Base-by-base conservation (phyloP, 192 early-diverging fungal genomes). In the Spizellomyces sp. region DNA sequence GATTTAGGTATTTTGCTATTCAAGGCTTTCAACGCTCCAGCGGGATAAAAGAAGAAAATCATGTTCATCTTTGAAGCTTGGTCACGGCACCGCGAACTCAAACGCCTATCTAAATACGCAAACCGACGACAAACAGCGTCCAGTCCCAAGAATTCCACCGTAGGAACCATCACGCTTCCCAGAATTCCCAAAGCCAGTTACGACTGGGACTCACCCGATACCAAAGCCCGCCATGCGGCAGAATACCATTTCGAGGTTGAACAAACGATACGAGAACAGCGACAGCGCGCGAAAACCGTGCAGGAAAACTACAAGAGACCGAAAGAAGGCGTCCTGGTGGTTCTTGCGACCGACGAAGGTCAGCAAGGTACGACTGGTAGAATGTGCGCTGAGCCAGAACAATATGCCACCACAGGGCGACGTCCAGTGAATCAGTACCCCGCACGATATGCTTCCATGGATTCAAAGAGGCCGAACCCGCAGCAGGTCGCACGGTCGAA, bases 61-160 rank as follows among this genome's bases (percentile, higher is more conserved):
- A 36, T 36, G 27, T 36, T 36, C 27, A 54, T 54, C 50, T n/a
- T 12, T 19, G 50, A 54, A 0, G 50, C 50, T 54, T 54, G 50
- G 50, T 54, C 58, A 8, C 69, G 69, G n/a, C 69, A 70, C 59
- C 69, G 59, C 8, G 69, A 60, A 14, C 58, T 70, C 46, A 60
- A 62, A 46, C n/a, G 27, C n/a, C 27, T 70, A 45, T n/a, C 69
- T 43, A 70, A 70, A 48, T 70, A 70, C 59, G 22, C 59, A 7
- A 45, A 22, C 41, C 57, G 69, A 5, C 69, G 69, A 15, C 42
- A 17, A 17, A 54, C 50, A 19, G 14, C 12, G 17, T 54, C 50
- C 50, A 12, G 14, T 54, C 17, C 50, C 59, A 27, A 15, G 36
- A 41, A 9, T 41, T 61, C 14, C 59, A 61, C 17, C 15, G 36